phyloP scores from a whole-genome alignment of 1,284 basidiomycete species.

The Apiotrichum laibachii region DNA sequence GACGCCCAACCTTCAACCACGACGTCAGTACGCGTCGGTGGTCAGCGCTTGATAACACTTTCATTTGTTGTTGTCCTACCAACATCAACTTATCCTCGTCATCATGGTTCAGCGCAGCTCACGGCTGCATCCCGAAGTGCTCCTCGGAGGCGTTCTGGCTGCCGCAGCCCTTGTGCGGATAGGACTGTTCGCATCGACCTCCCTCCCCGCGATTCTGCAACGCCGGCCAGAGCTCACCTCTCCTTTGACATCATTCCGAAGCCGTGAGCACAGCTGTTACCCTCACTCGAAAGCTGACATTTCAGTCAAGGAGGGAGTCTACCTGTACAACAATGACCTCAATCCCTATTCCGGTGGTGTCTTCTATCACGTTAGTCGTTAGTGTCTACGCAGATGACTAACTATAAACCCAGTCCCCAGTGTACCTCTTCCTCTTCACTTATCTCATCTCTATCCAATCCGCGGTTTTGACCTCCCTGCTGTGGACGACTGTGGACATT shows the following conservation, averaged over 20 bases:
- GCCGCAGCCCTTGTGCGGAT: conserved; percentile 30
- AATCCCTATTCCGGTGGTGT: conserved; percentile 81
- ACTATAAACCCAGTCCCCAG: conserved; percentile 62
- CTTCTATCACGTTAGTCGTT: conserved; percentile 70
- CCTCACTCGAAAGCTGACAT: not conserved
- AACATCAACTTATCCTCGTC: not conserved
- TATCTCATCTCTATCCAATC: conserved; percentile 59
- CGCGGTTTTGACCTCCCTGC: conserved; percentile 54
- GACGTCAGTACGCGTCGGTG: too few relatives aligned
- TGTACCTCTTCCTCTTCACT: conserved; percentile 73
- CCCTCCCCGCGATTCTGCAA: conserved; percentile 42
- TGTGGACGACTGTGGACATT: conserved; percentile 72
- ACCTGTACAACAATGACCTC: conserved; percentile 66
- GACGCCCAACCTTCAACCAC: too few relatives aligned
- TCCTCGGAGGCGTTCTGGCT: not conserved
- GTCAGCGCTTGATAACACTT: too few relatives aligned
- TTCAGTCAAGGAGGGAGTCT: conserved; percentile 81
- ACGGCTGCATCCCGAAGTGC: not conserved
- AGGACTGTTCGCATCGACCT: conserved; percentile 22
- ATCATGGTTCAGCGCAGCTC: not conserved
- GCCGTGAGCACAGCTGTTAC: conserved; percentile 28
- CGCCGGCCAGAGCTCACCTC: conserved; percentile 70
- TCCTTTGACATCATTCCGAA: conserved; percentile 69
- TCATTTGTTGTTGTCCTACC: too few relatives aligned
- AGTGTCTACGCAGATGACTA: not conserved